A percentile compares a stretch with the other conserved stretches of the same genome.
Conservation (phyloP, 2,329 filamentous ascomycete genomes). For the Cladosporium sp. region DNA sequence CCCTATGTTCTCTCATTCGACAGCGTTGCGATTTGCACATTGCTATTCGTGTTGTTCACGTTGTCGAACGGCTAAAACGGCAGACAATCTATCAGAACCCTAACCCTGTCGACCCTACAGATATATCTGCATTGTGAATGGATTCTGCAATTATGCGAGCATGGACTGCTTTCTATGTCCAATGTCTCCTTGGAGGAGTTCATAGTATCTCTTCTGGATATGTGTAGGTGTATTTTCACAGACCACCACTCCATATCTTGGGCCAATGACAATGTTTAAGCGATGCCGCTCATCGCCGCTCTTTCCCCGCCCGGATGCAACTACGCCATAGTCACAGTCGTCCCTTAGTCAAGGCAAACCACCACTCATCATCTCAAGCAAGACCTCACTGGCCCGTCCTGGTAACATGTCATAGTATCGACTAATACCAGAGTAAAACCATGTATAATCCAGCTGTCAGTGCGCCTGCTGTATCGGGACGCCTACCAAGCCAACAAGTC, state of each 20-base stretch:
- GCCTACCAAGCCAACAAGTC: background rate
- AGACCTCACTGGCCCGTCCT: background rate
- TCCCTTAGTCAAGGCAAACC: background rate
- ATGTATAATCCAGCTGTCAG: constrained; percentile 1
- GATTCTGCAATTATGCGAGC: background rate
- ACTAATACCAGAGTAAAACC: background rate
- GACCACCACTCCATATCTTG: background rate
- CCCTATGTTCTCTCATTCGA: background rate
- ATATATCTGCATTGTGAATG: background rate
- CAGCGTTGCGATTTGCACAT: background rate
- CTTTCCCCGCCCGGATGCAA: background rate
- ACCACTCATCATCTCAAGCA: background rate
- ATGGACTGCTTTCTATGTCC: background rate
- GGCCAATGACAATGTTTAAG: background rate
- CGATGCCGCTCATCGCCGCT: background rate
- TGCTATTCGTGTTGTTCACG: background rate
- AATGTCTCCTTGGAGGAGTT: background rate
- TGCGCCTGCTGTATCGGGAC: background rate
- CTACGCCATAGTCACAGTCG: background rate
- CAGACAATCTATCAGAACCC: background rate
- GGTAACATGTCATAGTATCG: background rate
- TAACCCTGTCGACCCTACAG: background rate
- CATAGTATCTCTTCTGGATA: background rate
- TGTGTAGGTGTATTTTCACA: background rate
- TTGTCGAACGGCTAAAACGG: background rate